Conservation (phyloP, 306 rosid species). For the Mimosa pudica region DNA sequence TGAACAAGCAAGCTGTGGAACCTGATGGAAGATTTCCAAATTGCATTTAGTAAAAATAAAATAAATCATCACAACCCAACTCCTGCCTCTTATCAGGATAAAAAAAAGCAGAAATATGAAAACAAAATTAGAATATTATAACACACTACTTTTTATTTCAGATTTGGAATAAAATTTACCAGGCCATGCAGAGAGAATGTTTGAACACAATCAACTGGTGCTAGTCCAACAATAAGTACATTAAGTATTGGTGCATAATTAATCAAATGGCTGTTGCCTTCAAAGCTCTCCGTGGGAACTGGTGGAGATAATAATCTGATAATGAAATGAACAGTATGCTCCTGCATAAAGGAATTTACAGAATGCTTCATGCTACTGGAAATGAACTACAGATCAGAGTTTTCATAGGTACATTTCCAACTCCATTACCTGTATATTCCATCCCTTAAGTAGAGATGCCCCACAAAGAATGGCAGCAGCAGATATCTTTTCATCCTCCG, state of each 20-base stretch:
- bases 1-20: slow-evolving; percentile 95
- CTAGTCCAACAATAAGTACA: slow-evolving; percentile 80
- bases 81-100: not conserved
- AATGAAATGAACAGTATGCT: slow-evolving; percentile 81
- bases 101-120: slow-evolving; percentile 6
- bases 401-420: slow-evolving; percentile 15
- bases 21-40: slow-evolving; percentile 54
- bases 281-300: slow-evolving; percentile 61
- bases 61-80: slow-evolving; percentile 1
- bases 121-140: not conserved
- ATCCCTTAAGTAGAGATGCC: slow-evolving; percentile 87
- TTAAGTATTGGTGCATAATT: slow-evolving; percentile 80
- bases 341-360: slow-evolving; percentile 57
- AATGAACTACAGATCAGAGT: slow-evolving; percentile 17
- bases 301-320: slow-evolving; percentile 87
- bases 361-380: slow-evolving; percentile 17
- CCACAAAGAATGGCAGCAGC: slow-evolving; percentile 95
- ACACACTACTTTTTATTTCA: not conserved
- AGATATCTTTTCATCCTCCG: slow-evolving; percentile 87
- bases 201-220: slow-evolving; percentile 90
- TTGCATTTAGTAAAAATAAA: slow-evolving; percentile 23
- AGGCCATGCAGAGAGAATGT: slow-evolving; percentile 92
- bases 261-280: slow-evolving; percentile 73
- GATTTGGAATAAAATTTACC: slow-evolving; percentile 52
- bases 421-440: slow-evolving; percentile 86